Percentiles rank a stretch among this genome's conserved stretches.
phyloP scores from a whole-genome alignment of 345 rosid species.

The Aegle marmelos region DNA sequence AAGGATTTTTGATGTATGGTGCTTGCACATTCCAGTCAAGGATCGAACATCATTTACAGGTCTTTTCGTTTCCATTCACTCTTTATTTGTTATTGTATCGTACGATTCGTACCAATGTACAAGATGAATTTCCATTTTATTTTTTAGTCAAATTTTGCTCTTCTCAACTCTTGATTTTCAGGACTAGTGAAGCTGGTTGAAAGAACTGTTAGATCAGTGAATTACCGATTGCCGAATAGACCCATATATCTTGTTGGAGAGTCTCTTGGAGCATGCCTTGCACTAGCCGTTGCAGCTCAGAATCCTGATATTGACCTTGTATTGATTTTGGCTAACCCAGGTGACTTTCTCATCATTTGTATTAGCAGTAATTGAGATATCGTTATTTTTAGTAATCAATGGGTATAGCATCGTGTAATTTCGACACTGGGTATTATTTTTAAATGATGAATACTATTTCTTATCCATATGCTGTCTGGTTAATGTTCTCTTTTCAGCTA shows the following conservation, averaged over 20 bases:
- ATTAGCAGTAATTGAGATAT: background rate
- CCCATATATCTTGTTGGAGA: slow-evolving; percentile 69
- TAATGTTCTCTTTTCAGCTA: slow-evolving; percentile 49
- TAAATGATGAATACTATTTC: background rate
- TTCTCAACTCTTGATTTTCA: slow-evolving; percentile 13
- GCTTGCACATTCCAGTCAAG: slow-evolving; percentile 61
- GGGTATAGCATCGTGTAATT: background rate
- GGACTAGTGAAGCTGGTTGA: slow-evolving; percentile 55
- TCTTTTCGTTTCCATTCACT: slow-evolving; percentile 1
- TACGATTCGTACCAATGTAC: background rate
- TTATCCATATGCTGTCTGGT: background rate
- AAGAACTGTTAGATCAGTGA: slow-evolving; percentile 42
- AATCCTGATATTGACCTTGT: slow-evolving; percentile 55
- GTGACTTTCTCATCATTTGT: slow-evolving; percentile 20
- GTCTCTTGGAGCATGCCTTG: slow-evolving; percentile 59
- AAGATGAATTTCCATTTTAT: background rate
- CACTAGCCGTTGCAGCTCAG: slow-evolving; percentile 56
- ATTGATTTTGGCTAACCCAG: slow-evolving; percentile 64
- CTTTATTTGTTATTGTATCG: background rate
- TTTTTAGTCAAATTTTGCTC: background rate
- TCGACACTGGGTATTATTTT: background rate
- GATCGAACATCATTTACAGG: slow-evolving; percentile 61
- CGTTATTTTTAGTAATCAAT: background rate
- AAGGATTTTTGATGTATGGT: slow-evolving; percentile 69
- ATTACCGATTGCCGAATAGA: slow-evolving; percentile 33